Base-by-base conservation (phyloP, 345 rosid genomes). In the Barbarea vulgaris region DNA sequence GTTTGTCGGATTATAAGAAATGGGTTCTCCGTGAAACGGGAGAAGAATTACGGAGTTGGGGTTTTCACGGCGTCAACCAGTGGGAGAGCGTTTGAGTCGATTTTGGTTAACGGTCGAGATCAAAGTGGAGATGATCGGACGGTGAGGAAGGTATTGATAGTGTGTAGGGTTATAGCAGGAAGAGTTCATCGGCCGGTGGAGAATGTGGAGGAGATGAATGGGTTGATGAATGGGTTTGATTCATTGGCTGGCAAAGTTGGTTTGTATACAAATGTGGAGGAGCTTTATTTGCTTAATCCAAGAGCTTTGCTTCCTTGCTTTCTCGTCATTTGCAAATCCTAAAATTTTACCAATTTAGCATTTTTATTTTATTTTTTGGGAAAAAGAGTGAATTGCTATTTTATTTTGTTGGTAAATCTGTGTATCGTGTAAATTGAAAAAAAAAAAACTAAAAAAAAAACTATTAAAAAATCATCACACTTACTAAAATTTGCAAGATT, bases 171-270 rank as follows among this genome's bases (percentile, higher is more conserved):
- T 15, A 90, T 94, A 24, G 98, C 98, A 1, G 98, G 98, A 17
- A 90, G 98, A 75, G 98, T 94, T 47, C 98, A 94, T 69, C 82
- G 91, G 80, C 97, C 97, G 15, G 74, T 94, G 80, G 97, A 91
- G 79, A 88, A 94, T 72, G 88, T 86, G 76, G 91, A 87, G 70
- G 98, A 90, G 81, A 84, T 90, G 74, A 79, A 86, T 50, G 87
- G 97, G 31, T 88, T 88, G 13, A 77, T 88, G 15, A 77, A 56
- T 65, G 98, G 97, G 77, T 91, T 94, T 69, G 98, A 94, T 85
- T 94, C 98, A 9, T 83, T 94, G 73, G 97, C 98, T 1, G 98
- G 98, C 0, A 94, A 90, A 82, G 93, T 94, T 67, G 98, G 98
- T 48, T 84, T 94, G 44, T 91, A 91, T 67, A 85, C 97, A 24